Percentiles rank a stretch among this genome's conserved stretches.
These are phyloP conservation scores for Triticum dicoccoides DNA, from an alignment of 176 grass and related monocot genomes.

Conservation along the genomic window DNA sequence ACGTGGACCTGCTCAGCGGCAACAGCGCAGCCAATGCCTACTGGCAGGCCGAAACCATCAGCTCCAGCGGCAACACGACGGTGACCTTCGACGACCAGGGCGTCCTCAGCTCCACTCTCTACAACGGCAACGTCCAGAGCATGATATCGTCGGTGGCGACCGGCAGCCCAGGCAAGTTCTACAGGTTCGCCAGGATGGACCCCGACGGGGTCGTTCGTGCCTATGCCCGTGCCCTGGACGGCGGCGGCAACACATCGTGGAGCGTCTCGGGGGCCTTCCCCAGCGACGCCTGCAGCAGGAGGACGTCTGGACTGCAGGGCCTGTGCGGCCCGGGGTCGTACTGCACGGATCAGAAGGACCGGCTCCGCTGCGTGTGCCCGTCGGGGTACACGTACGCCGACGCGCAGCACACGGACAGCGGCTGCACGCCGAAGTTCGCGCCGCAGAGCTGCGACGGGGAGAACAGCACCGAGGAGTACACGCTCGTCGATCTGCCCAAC, in stretches of 20 bases:
- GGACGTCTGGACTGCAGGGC: conserved; percentile 9
- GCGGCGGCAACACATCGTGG: background rate
- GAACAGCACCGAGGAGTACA: background rate
- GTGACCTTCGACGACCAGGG: background rate
- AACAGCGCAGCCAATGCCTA: conserved; percentile 6
- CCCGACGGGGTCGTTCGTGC: conserved; percentile 28
- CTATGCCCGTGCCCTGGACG: background rate
- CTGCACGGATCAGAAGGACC: background rate
- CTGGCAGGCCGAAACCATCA: conserved; percentile 1
- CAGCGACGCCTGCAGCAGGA: background rate
- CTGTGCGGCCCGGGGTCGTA: conserved; percentile 16
- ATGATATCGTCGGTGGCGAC: background rate
- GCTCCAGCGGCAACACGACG: background rate
- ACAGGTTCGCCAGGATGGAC: conserved; percentile 14
- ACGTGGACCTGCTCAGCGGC: background rate
- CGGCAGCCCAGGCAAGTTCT: background rate
- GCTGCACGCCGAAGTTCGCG: conserved; percentile 28
- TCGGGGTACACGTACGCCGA: background rate
- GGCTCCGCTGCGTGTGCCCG: conserved; percentile 25
- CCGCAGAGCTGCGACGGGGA: conserved; percentile 14
- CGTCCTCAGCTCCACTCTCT: background rate
- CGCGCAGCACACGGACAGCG: background rate
- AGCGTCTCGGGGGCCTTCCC: background rate
- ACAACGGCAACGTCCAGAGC: background rate
- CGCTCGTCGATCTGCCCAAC: background rate